A percentile compares a stretch with the other conserved stretches of the same genome.
These are phyloP conservation scores for Kwoniella sp. DNA, from an alignment of 768 basidiomycete genomes.

Conservation along the genomic window DNA sequence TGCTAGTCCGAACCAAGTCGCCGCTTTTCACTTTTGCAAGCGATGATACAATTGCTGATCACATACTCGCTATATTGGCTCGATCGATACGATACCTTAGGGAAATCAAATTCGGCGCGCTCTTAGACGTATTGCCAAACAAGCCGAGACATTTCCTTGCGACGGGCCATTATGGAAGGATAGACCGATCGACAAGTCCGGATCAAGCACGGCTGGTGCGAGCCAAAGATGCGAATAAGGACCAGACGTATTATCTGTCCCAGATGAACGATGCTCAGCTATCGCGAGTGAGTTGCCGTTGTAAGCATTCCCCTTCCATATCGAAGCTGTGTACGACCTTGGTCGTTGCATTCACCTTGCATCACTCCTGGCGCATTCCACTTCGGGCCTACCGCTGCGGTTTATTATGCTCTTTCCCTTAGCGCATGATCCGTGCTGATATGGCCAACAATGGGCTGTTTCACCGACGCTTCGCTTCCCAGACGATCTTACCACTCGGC, in stretches of 20 bases:
- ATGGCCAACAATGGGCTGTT: no score
- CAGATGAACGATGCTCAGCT: conserved; percentile 71
- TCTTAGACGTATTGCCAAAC: conserved; percentile 67
- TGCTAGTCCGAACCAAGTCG: background rate
- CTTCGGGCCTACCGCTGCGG: no score
- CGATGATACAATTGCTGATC: background rate
- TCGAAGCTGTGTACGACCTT: no score
- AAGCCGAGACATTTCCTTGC: conserved; percentile 67
- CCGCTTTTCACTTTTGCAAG: background rate
- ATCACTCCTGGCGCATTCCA: no score
- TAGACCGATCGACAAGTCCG: conserved; percentile 60
- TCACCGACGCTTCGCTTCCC: no score
- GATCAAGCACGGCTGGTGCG: conserved; percentile 58
- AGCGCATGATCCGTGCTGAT: no score
- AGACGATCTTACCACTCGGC: conserved; percentile 76
- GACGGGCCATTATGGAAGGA: conserved; percentile 87
- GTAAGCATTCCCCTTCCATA: no score
- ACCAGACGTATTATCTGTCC: conserved; percentile 90
- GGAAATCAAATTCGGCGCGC: conserved; percentile 87
- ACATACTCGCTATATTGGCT: no score
- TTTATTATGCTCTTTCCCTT: no score
- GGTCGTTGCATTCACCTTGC: no score
- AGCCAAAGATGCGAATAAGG: conserved; percentile 68
- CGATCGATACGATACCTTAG: conserved; percentile 61
- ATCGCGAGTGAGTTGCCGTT: conserved; percentile 58